phyloP scores from a whole-genome alignment of 139 green algal genomes.

The Micractinium conductrix region DNA sequence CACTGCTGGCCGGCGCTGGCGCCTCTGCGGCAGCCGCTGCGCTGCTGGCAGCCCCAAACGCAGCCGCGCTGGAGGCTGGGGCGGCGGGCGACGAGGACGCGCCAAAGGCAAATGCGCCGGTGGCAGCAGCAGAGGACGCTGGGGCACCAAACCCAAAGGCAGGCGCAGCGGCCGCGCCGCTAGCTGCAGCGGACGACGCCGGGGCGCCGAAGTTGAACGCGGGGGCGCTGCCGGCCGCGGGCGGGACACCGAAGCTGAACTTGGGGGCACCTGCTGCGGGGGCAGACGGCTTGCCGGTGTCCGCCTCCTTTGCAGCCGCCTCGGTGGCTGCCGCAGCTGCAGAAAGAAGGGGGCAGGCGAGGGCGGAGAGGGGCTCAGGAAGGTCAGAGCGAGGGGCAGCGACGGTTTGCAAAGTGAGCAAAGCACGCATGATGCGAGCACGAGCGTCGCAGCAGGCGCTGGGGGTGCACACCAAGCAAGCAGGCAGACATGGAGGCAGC shows the following conservation, averaged over 20 bases:
- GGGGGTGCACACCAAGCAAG: too few relatives aligned
- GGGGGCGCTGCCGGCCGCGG: too few relatives aligned
- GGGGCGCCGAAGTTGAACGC: conserved; percentile 18
- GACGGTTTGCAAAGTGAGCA: too few relatives aligned
- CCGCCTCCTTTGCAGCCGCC: conserved; percentile 16
- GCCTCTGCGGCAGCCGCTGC: not conserved
- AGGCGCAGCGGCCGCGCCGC: not conserved
- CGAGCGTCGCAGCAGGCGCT: too few relatives aligned
- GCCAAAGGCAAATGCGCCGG: conserved; percentile 2
- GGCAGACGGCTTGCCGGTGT: not conserved
- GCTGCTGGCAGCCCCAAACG: conserved; percentile 1
- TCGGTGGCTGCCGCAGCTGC: not conserved
- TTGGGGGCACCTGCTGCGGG: not conserved
- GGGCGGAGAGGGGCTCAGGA: too few relatives aligned
- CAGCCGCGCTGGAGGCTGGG: not conserved
- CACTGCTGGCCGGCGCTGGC: conserved; percentile 5
- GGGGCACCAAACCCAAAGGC: not conserved
- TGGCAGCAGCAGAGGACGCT: not conserved
- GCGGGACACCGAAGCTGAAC: conserved; percentile 8
- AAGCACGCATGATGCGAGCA: too few relatives aligned
- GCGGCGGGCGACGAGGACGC: not conserved
- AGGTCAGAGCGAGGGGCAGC: too few relatives aligned
- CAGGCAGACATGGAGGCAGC: not conserved
- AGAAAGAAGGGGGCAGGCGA: too few relatives aligned
- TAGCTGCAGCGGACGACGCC: not conserved